Percentiles rank a stretch among this genome's conserved stretches.
Evolutionary conservation across 2,329 filamentous ascomycete genomes (phyloP).

Genomic region (Aschersonia sp.): DNA sequence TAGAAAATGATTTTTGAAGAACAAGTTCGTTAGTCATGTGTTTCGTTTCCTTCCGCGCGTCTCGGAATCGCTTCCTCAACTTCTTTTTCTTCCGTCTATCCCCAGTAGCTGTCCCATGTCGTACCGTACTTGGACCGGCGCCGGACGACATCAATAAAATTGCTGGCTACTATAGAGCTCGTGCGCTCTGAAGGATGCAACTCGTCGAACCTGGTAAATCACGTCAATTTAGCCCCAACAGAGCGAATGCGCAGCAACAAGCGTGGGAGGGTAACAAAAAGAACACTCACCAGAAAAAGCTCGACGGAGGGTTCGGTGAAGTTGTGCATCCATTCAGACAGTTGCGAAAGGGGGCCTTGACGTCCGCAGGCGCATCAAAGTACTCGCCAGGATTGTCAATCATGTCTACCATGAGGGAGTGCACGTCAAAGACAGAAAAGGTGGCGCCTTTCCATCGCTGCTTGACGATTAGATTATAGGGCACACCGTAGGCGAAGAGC

Average conservation of each 20-base stretch:
- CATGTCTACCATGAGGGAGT: slow-evolving; percentile 51
- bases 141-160: slow-evolving; percentile 25
- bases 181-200: slow-evolving; percentile 57
- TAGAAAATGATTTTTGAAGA: background rate
- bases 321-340: slow-evolving; percentile 31
- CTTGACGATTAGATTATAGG: slow-evolving; percentile 27
- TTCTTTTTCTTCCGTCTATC: background rate
- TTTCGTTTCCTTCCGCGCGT: no score
- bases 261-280: background rate
- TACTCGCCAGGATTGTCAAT: slow-evolving; percentile 44
- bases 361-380: slow-evolving; percentile 48
- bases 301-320: slow-evolving; percentile 31
- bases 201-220: slow-evolving; percentile 38
- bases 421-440: slow-evolving; percentile 53
- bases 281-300: slow-evolving; percentile 47
- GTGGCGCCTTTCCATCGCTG: slow-evolving; percentile 41
- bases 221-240: background rate
- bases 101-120: slow-evolving; percentile 10
- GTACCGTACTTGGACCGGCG: slow-evolving; percentile 25
- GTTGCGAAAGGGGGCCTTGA: slow-evolving; percentile 39
- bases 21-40: background rate
- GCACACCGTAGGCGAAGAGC: slow-evolving; percentile 32
- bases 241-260: background rate
- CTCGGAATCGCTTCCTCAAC: background rate
- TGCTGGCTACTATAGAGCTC: slow-evolving; percentile 22